Evolutionary conservation across 192 early-diverging fungal species (phyloP), one percentile per base, ranked within the genome.

Genomic region (Coemansia pectinata): DNA sequence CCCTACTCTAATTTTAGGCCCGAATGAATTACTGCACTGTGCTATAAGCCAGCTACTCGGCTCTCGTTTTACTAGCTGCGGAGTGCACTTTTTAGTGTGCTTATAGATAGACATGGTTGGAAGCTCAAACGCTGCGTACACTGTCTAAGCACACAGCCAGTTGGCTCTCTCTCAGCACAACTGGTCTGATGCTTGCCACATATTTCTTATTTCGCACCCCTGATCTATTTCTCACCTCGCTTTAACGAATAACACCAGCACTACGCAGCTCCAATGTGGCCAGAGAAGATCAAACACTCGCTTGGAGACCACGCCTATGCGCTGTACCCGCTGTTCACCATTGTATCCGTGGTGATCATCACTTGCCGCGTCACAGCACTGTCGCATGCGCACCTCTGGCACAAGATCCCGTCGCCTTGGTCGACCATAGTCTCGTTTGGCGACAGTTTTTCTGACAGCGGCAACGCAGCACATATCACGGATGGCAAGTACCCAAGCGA

Each of bases 401-500:
- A 70, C 50, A 44, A 63, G 19, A 60, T 78, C 19, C 73, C 81
- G 3, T 78, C 81, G 44, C 81, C 81, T 1, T 83, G 81, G 81
- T 69, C 81, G 5, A 78, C 81, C 3, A 41, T 83, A 0, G 70
- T 83, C 23, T 66, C 81, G n/a, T 83, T 83, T 47, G 81, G 81
- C 59, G 81, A 83, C 67, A 72, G 62, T 40, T 78, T 64, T 25
- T 78, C 81, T 9, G 81, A 83, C 61, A 78, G 72, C 65, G 81
- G 81, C 23, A 83, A 83, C 62, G 76, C 69, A 7, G 81, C 81
- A 2, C 81, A 73, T n/a, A 78, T 83, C 44, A 83, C 81, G 1
- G 81, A 73, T 27, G 70, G 72, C 48, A 83, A 74, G 53, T 83
- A 83, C 42, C 81, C 81, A 31, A 78, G 76, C 67, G 76, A 74